phyloP scores from a whole-genome alignment of 352 stramenopile species.

The Blastocystis sp. region DNA sequence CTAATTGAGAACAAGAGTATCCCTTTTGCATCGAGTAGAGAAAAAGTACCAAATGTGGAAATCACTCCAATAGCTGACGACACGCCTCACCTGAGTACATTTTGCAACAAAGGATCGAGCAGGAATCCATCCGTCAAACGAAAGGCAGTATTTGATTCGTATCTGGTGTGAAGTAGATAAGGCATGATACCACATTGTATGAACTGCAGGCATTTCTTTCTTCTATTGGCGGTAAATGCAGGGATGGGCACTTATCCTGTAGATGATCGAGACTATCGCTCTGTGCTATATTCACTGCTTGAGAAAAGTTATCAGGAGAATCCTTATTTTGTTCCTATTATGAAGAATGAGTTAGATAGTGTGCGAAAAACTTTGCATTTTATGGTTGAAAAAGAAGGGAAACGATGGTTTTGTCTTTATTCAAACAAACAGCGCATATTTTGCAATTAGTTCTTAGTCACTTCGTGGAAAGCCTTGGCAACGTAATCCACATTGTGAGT shows the following conservation, averaged over 20 bases:
- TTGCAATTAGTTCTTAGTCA: slow-evolving; percentile 64
- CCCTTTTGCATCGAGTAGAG: not conserved
- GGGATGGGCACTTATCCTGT: not conserved
- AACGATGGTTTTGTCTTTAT: not conserved
- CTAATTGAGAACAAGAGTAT: not conserved
- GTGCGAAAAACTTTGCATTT: slow-evolving; percentile 5
- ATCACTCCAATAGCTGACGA: not conserved
- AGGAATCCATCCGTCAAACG: too few species aligned
- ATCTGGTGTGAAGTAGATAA: too few species aligned
- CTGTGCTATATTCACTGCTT: slow-evolving; percentile 2
- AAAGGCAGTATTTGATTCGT: too few species aligned
- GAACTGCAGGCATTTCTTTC: not conserved
- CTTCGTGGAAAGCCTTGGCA: slow-evolving; percentile 78
- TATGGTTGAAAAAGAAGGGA: slow-evolving; percentile 50
- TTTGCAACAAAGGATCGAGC: too few species aligned
- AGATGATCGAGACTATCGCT: slow-evolving; percentile 34
- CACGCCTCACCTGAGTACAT: too few species aligned
- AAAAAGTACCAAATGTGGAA: not conserved
- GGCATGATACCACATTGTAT: not conserved
- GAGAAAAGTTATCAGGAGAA: not conserved
- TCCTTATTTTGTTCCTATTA: slow-evolving; percentile 30
- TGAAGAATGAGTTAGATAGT: not conserved
- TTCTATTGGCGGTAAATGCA: not conserved
- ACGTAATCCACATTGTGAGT: slow-evolving; percentile 88
- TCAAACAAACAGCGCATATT: not conserved